phyloP scores from a whole-genome alignment of 2,329 filamentous ascomycete genomes.

The Clonostachys rosea region DNA sequence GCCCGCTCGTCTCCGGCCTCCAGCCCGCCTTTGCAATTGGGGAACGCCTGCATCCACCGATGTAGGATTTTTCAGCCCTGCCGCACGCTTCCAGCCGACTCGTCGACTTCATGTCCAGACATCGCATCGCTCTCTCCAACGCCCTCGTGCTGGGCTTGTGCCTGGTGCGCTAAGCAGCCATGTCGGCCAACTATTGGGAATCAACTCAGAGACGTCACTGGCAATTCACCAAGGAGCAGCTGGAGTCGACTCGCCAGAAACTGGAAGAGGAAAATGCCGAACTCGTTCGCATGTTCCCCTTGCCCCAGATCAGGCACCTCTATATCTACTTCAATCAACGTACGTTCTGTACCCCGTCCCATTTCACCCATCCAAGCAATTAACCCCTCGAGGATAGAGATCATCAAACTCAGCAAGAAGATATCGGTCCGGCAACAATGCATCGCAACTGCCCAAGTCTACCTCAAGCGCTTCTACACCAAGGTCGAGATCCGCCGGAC shows the following conservation, averaged over 20 bases:
- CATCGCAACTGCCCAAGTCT: constrained; percentile 89
- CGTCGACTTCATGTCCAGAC: too few relatives aligned
- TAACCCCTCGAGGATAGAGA: constrained; percentile 44
- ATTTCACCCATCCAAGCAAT: background rate
- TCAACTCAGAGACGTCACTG: constrained; percentile 88
- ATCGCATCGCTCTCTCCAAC: too few relatives aligned
- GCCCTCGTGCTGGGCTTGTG: too few relatives aligned
- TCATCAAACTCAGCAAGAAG: constrained; percentile 78
- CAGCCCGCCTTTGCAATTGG: too few relatives aligned
- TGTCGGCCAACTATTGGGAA: constrained; percentile 97
- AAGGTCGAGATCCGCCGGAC: constrained; percentile 88
- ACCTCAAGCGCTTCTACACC: constrained; percentile 89
- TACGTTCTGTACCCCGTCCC: constrained; percentile 32
- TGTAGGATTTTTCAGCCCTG: too few relatives aligned
- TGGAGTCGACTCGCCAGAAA: constrained; percentile 69
- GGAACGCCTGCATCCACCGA: too few relatives aligned
- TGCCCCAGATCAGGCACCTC: constrained; percentile 77
- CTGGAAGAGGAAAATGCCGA: constrained; percentile 73
- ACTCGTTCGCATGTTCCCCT: constrained; percentile 71
- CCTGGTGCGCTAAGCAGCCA: constrained; percentile 25
- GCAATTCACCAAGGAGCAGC: constrained; percentile 81
- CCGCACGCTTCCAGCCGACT: too few relatives aligned
- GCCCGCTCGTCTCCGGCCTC: too few relatives aligned
- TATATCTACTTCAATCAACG: constrained; percentile 92
- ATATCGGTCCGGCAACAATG: constrained; percentile 85